Conservation (phyloP, 2,329 filamentous ascomycete genomes). For the Colletotrichum sp. region DNA sequence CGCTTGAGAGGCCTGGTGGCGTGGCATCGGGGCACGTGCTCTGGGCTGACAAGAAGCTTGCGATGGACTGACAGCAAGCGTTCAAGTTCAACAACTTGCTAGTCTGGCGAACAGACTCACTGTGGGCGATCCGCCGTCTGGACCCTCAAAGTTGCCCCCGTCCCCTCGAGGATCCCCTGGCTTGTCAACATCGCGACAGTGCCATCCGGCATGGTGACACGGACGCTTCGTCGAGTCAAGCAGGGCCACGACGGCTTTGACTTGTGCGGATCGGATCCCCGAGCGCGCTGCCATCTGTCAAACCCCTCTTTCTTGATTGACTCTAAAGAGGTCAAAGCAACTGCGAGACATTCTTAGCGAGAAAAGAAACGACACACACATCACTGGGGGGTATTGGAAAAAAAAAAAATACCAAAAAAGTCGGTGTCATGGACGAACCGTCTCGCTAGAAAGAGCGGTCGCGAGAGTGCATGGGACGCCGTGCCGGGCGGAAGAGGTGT, state of each 20-base stretch:
- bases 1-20: neutral
- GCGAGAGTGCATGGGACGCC: neutral
- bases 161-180: constrained; percentile 9
- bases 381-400: neutral
- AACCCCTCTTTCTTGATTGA: neutral
- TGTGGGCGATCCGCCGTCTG: neutral
- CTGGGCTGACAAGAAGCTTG: neutral
- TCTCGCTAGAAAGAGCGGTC: neutral
- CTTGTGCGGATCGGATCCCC: neutral
- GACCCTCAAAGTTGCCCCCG: neutral
- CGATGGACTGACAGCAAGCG: neutral
- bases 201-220: neutral
- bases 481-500: neutral
- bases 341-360: constrained; percentile 9
- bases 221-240: constrained; percentile 14
- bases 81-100: neutral
- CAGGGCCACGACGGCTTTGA: neutral
- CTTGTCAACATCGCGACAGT: constrained; percentile 14
- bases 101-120: constrained; percentile 5
- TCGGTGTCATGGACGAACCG: neutral
- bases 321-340: constrained; percentile 1
- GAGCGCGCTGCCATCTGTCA: neutral
- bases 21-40: neutral
- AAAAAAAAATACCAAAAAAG: neutral
- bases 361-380: constrained; percentile 3